A percentile compares a stretch with the other conserved stretches of the same genome.
phyloP scores from a whole-genome alignment of 176 grass and related monocot genomes.

The Hsuehochloa calcarea region DNA sequence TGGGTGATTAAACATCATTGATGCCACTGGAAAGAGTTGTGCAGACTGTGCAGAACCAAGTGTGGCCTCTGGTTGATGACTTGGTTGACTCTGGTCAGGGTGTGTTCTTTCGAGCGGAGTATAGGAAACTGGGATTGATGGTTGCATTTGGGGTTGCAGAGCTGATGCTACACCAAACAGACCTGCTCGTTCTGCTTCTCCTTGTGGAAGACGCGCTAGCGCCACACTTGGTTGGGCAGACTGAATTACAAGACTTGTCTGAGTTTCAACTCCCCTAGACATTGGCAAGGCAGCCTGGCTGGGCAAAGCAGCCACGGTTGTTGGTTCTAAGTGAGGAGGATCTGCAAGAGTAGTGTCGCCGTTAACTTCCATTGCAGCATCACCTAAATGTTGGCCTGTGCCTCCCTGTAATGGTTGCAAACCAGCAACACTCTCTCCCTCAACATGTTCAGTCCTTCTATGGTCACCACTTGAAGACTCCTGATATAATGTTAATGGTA shows the following conservation, averaged over 20 bases:
- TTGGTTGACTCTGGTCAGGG: slow-evolving; percentile 22
- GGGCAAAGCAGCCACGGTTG: background rate
- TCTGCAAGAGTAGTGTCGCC: background rate
- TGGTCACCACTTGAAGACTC: slow-evolving; percentile 15
- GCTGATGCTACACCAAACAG: slow-evolving; percentile 10
- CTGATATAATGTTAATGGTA: slow-evolving; percentile 33
- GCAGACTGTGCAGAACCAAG: slow-evolving; percentile 3
- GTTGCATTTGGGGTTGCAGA: slow-evolving; percentile 39
- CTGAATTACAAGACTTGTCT: slow-evolving; percentile 2
- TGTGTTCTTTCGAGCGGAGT: slow-evolving; percentile 32
- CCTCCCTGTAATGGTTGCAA: background rate
- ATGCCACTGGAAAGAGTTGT: slow-evolving; percentile 53
- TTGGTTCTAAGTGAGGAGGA: background rate
- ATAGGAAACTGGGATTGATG: slow-evolving; percentile 16
- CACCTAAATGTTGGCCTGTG: slow-evolving; percentile 25
- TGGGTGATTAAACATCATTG: slow-evolving; percentile 50
- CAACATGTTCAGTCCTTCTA: slow-evolving; percentile 14
- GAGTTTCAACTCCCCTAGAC: slow-evolving; percentile 23
- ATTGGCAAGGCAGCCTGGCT: slow-evolving; percentile 12
- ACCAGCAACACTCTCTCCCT: slow-evolving; percentile 2
- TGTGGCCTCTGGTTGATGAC: slow-evolving; percentile 24
- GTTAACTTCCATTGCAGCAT: slow-evolving; percentile 38
- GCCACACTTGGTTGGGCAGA: slow-evolving; percentile 30
- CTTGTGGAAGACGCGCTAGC: slow-evolving; percentile 14
- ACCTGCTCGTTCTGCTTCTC: slow-evolving; percentile 18